Evolutionary conservation across 2,329 filamentous ascomycete species (phyloP).

Genomic region (Emergomyces africanus): DNA sequence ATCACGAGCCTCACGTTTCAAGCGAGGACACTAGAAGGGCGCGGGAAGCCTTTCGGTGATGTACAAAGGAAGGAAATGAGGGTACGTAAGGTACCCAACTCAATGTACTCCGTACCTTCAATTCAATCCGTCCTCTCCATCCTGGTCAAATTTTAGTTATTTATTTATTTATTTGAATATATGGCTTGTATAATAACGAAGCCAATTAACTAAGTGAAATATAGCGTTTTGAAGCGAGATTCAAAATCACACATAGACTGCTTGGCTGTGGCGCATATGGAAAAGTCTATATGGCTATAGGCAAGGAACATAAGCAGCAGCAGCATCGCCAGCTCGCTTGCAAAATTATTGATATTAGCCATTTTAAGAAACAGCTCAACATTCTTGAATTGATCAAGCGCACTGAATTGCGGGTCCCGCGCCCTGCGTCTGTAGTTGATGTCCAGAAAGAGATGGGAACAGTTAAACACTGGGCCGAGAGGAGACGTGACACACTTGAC

Average conservation of each 20-base stretch:
- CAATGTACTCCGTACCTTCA: too few species aligned
- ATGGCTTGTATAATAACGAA: background rate
- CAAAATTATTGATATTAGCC: conserved; percentile 31
- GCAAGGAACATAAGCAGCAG: conserved; percentile 15
- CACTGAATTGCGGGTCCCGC: background rate
- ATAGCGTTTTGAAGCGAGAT: conserved; percentile 23
- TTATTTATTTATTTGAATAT: background rate
- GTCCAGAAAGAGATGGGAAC: conserved; percentile 10
- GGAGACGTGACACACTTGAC: conserved; percentile 11
- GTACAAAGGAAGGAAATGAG: conserved; percentile 24
- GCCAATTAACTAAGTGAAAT: background rate
- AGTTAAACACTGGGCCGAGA: conserved; percentile 10
- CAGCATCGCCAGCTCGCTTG: conserved; percentile 37
- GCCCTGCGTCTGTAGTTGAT: conserved; percentile 12
- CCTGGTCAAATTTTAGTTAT: too few species aligned
- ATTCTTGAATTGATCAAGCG: conserved; percentile 1
- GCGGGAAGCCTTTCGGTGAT: conserved; percentile 12
- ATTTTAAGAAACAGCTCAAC: conserved; percentile 11
- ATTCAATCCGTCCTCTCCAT: background rate
- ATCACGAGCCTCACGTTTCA: conserved; percentile 5
- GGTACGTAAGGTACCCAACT: conserved; percentile 14
- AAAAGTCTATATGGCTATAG: conserved; percentile 31
- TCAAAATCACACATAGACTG: conserved; percentile 26
- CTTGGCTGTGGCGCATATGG: conserved; percentile 33
- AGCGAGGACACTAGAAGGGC: background rate